Conservation (phyloP, 176 grass and related monocot species). For the barley (Hordeum vulgare) region DNA sequence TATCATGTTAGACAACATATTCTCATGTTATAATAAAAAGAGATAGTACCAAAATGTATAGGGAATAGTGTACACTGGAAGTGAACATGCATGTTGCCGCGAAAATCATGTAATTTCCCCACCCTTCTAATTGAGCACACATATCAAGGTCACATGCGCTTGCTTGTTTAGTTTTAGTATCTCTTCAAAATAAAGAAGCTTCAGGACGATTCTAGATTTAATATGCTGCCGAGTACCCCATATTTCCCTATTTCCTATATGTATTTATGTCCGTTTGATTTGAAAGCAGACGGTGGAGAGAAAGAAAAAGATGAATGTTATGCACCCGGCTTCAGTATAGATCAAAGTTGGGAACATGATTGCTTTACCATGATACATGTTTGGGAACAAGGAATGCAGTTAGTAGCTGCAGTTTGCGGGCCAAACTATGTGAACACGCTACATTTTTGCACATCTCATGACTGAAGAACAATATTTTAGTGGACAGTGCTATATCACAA, state of each 20-base stretch:
- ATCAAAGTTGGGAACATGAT: not conserved
- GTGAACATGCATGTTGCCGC: not conserved
- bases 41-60: not conserved
- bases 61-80: not conserved
- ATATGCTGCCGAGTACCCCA: not conserved
- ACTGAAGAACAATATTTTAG: not conserved
- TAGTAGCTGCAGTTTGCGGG: not conserved
- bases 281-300: not conserved
- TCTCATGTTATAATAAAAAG: not conserved
- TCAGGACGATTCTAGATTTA: not conserved
- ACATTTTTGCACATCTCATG: not conserved
- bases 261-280: not conserved
- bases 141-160: not conserved
- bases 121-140: not conserved
- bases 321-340: not conserved
- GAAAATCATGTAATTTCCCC: not conserved
- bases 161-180: not conserved
- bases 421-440: not conserved
- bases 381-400: not conserved
- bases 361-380: not conserved
- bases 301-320: not conserved
- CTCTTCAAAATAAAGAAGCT: not conserved
- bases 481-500: not conserved
- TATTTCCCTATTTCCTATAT: not conserved
- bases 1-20: conserved; percentile 12